Evolutionary conservation across 1,139 yeast genomes (phyloP), one percentile per base, ranked within the genome.

Genomic region (Lodderomyces parapsilosis): DNA sequence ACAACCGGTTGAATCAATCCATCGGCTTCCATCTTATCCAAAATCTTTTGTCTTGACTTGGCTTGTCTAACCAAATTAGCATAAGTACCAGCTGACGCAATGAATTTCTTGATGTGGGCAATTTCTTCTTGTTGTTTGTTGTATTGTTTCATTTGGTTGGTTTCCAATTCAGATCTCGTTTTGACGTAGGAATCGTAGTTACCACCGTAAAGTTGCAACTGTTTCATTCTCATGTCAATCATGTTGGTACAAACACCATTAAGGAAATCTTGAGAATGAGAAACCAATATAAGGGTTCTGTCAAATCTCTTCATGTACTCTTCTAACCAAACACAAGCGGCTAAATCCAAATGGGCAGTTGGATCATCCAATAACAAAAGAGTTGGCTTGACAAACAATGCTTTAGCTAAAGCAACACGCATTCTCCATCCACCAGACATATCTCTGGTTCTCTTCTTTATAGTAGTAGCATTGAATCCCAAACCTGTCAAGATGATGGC

Each of bases 1-100:
- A 82, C 91, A 53, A 94, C 99, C 46, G 96, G 84, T 71, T 88
- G 89, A 61, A 93, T 86, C 60, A 93, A 81, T 64, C 99, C 99
- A 66, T 93, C 99, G 56, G 99, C 99, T 74, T 93, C 99, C 99
- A 93, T 94, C 83, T 94, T 94, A 73, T 93, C 99, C 70, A 93
- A 80, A 65, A 93, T 94, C 84, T 94, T 93, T 80, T 94, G 99
- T 76, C 98, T 89, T 38, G 99, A 93, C 72, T 93, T 93, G 52
- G 99, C 99, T 75, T 93, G 99, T 70, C 87, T 88, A 48, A 94
- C 99, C 78, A 93, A 80, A 74, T 94, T 94, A 51, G 99, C 99
- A 74, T 93, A 94, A 48, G 99, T 94, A 91, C 99, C 99, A 51
- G 99, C 99, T 56, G 96, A 87, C 42, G 99, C 99, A 74, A 93